Evolutionary conservation across 768 basidiomycete genomes (phyloP), one percentile per base, ranked within the genome.

Genomic region (Cubamyces sp.): DNA sequence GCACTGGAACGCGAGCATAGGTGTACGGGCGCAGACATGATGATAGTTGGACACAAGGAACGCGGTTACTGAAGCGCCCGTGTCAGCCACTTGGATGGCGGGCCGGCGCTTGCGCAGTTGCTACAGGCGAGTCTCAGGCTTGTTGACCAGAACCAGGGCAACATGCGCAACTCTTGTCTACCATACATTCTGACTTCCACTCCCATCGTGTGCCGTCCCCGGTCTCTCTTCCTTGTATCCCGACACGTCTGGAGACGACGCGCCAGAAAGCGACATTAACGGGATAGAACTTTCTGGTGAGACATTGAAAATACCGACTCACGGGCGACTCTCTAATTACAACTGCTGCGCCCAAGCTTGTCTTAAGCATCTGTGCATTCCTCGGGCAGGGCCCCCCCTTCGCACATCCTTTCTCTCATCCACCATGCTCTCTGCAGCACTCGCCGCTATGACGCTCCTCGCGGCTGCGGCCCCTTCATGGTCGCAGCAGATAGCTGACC

Each of bases 361-460:
- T 26, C 37, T 30, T 2, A 40, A 21, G n/a, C 12, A 6, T 41
- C 53, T 39, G 25, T 53, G 37, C 52, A 48, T 45, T 41, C 46
- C 47, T 60, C 57, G 66, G 66, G 64, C 57, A 64, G 66, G 41
- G 47, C 63, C 64, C 57, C 57, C 45, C 47, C 47, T 39, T 53
- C 41, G 39, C 57, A 28, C 41, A 15, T 8, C 48, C 41, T 54
- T 6, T 51, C 42, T 16, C 60, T 48, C 51, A 8, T 26, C 28
- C 55, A 26, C 58, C 51, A 66, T 66, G 68, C 23, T 57, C 18
- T 53, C 59, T 12, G n/a, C 37, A 23, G 49, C 51, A 19, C 41
- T 58, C 52, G 41, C 59, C 28, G 49, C 63, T 40, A 39, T 55
- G 34, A 25, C 55, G 15, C 54, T 65, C 41, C 60, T 68, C 54